Conservation (phyloP, 1,284 basidiomycete genomes). For the Sporisorium exsertum region DNA sequence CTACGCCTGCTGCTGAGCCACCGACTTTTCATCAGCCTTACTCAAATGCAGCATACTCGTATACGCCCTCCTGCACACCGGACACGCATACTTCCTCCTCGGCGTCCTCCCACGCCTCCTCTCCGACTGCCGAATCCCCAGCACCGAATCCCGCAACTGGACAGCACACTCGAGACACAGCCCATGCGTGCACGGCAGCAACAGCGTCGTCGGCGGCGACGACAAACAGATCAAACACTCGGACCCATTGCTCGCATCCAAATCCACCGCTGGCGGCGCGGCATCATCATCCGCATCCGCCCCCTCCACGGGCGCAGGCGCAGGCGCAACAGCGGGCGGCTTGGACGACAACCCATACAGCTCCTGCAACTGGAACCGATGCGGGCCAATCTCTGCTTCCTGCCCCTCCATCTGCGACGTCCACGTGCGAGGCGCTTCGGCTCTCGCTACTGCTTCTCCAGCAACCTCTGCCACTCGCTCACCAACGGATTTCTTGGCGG, state of each 20-base stretch:
- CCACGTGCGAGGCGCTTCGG: conserved; percentile 30
- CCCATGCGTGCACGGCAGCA: conserved; percentile 68
- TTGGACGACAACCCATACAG: conserved; percentile 61
- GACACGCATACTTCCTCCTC: conserved; percentile 63
- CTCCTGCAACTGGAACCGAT: conserved; percentile 66
- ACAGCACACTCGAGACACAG: conserved; percentile 67
- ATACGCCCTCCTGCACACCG: conserved; percentile 63
- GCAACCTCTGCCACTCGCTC: conserved; percentile 13
- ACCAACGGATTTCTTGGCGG: conserved; percentile 25
- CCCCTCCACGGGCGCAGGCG: conserved; percentile 18
- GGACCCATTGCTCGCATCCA: conserved; percentile 46
- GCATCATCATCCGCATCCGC: conserved; percentile 33
- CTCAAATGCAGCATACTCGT: conserved; percentile 59
- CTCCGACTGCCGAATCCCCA: conserved; percentile 56
- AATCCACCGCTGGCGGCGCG: conserved; percentile 25
- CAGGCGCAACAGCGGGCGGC: conserved; percentile 46
- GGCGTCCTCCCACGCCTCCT: conserved; percentile 61
- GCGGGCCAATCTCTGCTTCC: conserved; percentile 65
- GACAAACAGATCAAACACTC: conserved; percentile 68
- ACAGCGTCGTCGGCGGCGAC: conserved; percentile 60
- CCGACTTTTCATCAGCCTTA: conserved; percentile 58
- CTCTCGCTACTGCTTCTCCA: neutral
- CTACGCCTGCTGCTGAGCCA: conserved; percentile 33
- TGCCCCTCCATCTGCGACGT: conserved; percentile 60
- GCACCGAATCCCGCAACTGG: conserved; percentile 63